Conservation (phyloP, 2,329 filamentous ascomycete genomes). For the Alternaria sp. region DNA sequence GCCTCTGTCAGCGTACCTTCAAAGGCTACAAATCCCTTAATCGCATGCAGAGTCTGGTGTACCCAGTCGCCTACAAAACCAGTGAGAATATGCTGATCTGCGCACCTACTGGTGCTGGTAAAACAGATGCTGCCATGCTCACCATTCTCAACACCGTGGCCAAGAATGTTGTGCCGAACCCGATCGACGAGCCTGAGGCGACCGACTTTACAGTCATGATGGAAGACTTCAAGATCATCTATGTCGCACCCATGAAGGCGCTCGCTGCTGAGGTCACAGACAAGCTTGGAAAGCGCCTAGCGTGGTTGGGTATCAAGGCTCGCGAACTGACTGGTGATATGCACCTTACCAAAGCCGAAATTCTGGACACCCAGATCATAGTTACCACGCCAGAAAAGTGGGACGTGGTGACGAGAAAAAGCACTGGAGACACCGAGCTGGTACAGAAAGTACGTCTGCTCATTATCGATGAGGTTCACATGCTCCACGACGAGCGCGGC, state of each 20-base stretch:
- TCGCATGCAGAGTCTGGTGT: slow-evolving; percentile 97
- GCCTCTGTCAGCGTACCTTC: slow-evolving; percentile 88
- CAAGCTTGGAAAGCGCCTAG: slow-evolving; percentile 87
- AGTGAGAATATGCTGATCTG: slow-evolving; percentile 99
- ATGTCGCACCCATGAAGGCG: slow-evolving; percentile 99
- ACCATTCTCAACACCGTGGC: slow-evolving; percentile 90
- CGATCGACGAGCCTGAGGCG: slow-evolving; percentile 73
- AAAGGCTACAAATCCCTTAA: slow-evolving; percentile 92
- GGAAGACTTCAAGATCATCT: slow-evolving; percentile 97
- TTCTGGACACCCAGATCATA: slow-evolving; percentile 95
- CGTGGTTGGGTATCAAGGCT: slow-evolving; percentile 91
- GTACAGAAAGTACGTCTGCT: slow-evolving; percentile 96
- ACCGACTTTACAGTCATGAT: slow-evolving; percentile 81
- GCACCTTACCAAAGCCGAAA: slow-evolving; percentile 96
- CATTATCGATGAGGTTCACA: slow-evolving; percentile 98
- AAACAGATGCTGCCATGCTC: slow-evolving; percentile 97
- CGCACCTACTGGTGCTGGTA: slow-evolving; percentile 96
- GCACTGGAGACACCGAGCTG: slow-evolving; percentile 94
- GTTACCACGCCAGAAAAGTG: slow-evolving; percentile 99
- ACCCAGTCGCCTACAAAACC: slow-evolving; percentile 92
- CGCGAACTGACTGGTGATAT: slow-evolving; percentile 97
- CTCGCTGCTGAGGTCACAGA: slow-evolving; percentile 95
- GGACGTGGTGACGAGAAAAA: slow-evolving; percentile 97
- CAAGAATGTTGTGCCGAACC: slow-evolving; percentile 82
- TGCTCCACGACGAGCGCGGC: slow-evolving; percentile 97